Evolutionary conservation across 1,284 basidiomycete genomes (phyloP).

Genomic region (Sporisorium graminicola): DNA sequence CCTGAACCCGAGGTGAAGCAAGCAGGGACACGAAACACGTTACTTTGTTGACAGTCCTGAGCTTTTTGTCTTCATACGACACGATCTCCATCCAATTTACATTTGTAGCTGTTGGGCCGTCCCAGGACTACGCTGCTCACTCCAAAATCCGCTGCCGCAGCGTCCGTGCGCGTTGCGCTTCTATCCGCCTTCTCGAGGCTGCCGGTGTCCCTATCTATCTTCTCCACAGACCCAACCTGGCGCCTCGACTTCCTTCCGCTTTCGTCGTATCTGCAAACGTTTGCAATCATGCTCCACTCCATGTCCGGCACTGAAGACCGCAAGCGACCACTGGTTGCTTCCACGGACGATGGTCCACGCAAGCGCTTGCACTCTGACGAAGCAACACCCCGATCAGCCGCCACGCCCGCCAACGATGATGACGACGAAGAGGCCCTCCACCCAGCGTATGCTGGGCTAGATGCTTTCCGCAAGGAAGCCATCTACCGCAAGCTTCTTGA

Average conservation of each 20-base stretch:
- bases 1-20: background rate
- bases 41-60: background rate
- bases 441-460: constrained; percentile 31
- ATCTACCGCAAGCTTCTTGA: constrained; percentile 65
- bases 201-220: background rate
- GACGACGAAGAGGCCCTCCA: constrained; percentile 41
- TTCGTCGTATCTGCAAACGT: background rate
- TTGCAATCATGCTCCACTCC: constrained; percentile 38
- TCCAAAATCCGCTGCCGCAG: background rate
- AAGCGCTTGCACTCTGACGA: constrained; percentile 51
- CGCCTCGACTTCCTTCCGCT: background rate
- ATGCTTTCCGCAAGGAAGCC: constrained; percentile 65
- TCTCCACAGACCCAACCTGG: background rate
- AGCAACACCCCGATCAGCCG: constrained; percentile 11
- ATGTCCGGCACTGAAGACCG: constrained; percentile 52
- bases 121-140: background rate
- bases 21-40: background rate
- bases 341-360: constrained; percentile 31
- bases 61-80: background rate
- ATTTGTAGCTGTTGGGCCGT: background rate
- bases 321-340: constrained; percentile 50
- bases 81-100: constrained; percentile 2
- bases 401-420: constrained; percentile 34
- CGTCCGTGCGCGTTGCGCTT: background rate
- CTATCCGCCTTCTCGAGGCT: background rate